A percentile compares a stretch with the other conserved stretches of the same genome.
These are phyloP conservation scores for Choricystis sp. DNA, from an alignment of 139 green algal genomes.

Conservation along the genomic window DNA sequence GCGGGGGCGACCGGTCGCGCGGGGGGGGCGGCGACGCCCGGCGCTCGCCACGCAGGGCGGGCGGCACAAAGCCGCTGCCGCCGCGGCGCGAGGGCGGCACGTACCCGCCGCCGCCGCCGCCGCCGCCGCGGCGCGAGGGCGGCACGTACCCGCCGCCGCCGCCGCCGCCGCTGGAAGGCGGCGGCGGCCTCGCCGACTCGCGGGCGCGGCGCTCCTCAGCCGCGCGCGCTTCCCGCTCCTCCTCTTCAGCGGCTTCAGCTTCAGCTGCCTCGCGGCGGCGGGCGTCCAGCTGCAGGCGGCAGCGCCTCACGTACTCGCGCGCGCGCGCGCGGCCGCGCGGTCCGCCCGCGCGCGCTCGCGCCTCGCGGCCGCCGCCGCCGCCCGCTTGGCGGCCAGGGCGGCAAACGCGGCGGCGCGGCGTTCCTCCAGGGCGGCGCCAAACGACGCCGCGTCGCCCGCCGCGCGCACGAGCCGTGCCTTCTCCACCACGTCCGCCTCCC, in stretches of 20 bases:
- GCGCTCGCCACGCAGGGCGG: not conserved
- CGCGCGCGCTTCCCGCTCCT: constrained; percentile 12
- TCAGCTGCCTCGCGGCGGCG: constrained; percentile 7
- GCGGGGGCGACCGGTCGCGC: not conserved
- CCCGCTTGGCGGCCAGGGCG: constrained; percentile 14
- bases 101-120: not conserved
- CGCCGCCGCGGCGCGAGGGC: not conserved
- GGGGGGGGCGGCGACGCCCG: not conserved
- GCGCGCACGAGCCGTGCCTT: constrained; percentile 50
- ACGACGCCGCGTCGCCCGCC: constrained; percentile 21
- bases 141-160: not conserved
- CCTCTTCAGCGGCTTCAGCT: constrained; percentile 11
- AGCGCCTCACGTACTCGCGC: constrained; percentile 56
- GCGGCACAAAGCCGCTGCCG: too few relatives aligned
- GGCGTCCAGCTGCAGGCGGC: constrained; percentile 40
- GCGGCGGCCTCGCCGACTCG: too few relatives aligned
- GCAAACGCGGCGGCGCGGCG: constrained; percentile 83
- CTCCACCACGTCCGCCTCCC: constrained; percentile 68
- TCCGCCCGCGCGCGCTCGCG: constrained; percentile 21
- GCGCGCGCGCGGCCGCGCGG: constrained; percentile 48
- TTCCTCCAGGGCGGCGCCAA: constrained; percentile 23
- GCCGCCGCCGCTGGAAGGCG: not conserved
- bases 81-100: not conserved
- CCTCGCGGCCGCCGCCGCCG: constrained; percentile 17
- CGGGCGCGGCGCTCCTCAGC: constrained; percentile 20